Percentiles rank a stretch among this genome's conserved stretches.
Conservation (phyloP, 495 filamentous ascomycete species). For the Aspergillus bridgeri region DNA sequence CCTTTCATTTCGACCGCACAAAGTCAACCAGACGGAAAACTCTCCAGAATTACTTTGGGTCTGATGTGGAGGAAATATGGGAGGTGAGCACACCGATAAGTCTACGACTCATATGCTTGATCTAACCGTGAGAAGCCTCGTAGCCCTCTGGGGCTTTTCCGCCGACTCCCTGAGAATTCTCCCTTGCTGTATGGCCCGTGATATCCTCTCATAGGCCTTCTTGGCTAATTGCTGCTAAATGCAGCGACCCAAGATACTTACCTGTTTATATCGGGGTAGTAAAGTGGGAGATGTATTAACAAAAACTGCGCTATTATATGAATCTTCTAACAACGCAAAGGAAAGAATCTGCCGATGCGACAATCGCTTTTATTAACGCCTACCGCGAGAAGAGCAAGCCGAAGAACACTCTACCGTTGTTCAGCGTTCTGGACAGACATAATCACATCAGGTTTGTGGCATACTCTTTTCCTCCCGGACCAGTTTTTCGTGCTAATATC, state of each 20-base stretch:
- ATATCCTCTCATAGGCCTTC: not conserved
- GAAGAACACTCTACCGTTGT: not conserved
- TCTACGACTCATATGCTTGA: not conserved
- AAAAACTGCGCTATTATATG: too few relatives aligned
- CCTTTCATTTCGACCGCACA: slow-evolving; percentile 1
- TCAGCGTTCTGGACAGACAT: not conserved
- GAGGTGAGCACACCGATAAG: not conserved
- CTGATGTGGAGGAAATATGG: slow-evolving; percentile 2
- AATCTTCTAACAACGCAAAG: not conserved
- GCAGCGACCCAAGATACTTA: not conserved
- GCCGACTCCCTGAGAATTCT: not conserved
- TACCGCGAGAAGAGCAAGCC: not conserved
- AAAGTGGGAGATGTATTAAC: slow-evolving; percentile 5
- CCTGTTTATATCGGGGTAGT: slow-evolving; percentile 1
- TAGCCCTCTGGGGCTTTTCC: not conserved
- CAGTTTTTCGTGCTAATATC: not conserved
- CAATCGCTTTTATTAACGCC: not conserved
- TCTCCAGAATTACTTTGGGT: not conserved
- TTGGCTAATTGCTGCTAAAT: not conserved
- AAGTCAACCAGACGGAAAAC: not conserved
- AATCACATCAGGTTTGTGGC: not conserved
- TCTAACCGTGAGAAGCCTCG: not conserved
- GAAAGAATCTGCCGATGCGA: not conserved
- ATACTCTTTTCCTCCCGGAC: not conserved
- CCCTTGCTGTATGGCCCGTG: not conserved